Base-by-base conservation (phyloP, 257 asterid species). In the Leonotis leonurus region DNA sequence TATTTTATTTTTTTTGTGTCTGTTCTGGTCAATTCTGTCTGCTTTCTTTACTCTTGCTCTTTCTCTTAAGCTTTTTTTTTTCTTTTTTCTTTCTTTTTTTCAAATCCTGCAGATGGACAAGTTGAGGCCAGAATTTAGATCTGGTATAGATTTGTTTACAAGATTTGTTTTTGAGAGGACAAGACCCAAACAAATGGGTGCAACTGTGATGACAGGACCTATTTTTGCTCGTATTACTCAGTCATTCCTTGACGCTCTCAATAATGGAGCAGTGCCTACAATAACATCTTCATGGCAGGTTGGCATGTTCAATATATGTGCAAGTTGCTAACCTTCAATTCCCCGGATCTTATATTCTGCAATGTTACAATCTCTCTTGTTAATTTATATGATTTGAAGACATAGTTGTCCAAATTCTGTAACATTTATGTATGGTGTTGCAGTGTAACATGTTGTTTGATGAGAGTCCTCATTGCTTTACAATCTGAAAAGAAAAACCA, bases 251-350 rank as follows among this genome's bases (percentile, higher is more conserved):
- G n/a, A n/a, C n/a, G n/a, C n/a, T n/a, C n/a, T n/a, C n/a, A n/a
- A n/a, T n/a, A n/a, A n/a, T n/a, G n/a, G n/a, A n/a, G n/a, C n/a
- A n/a, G n/a, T n/a, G n/a, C n/a, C n/a, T n/a, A 92, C 95, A 67
- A 92, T 92, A 76, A 79, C 96, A 37, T 93, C 97, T 62, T 93
- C 99, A 26, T 93, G 99, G 97, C 95, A 87, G 97, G 97, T 93
- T 56, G 48, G 85, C 60, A 22, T 58, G 79, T 55, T 32, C 57
- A 59, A 40, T 67, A 49, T 54, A 22, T 40, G 17, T 76, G 68
- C 50, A 24, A 45, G 49, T 46, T 58, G 54, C 22, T 59, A 40
- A 13, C 54, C 10, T 18, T 44, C 46, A 54, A 25, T 5, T 17
- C 11, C 45, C 14, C 51, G 0, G 1, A 16, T 17, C 26, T 60